Conservation (phyloP, 2,329 filamentous ascomycete species). For the Trichoderma endophyticum region DNA sequence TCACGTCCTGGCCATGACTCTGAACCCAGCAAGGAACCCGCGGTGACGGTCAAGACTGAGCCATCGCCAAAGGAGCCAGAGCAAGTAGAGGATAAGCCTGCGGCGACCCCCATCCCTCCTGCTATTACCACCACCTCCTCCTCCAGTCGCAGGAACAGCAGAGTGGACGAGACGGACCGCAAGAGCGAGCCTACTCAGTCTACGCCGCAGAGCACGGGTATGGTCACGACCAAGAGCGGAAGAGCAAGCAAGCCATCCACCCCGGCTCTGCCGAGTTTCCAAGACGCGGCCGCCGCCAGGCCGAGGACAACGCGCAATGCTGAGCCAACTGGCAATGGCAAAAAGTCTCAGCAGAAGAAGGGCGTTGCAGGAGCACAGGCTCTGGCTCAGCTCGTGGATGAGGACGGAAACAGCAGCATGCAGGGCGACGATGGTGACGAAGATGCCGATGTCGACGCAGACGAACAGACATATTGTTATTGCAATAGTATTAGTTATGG, state of each 20-base stretch:
- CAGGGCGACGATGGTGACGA: slow-evolving; percentile 37
- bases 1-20: slow-evolving; percentile 39
- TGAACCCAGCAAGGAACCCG: slow-evolving; percentile 51
- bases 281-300: slow-evolving; percentile 49
- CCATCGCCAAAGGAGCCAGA: slow-evolving; percentile 29
- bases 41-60: slow-evolving; percentile 33
- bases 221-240: slow-evolving; percentile 62
- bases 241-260: slow-evolving; percentile 66
- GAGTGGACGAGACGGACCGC: slow-evolving; percentile 35
- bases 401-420: slow-evolving; percentile 43
- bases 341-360: slow-evolving; percentile 61
- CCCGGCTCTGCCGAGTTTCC: slow-evolving; percentile 55
- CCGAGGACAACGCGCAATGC: slow-evolving; percentile 52
- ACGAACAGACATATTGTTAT: slow-evolving; percentile 75
- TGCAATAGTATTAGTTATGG: slow-evolving; percentile 78
- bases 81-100: slow-evolving; percentile 27
- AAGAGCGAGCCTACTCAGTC: slow-evolving; percentile 47
- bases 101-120: slow-evolving; percentile 21
- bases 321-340: slow-evolving; percentile 37
- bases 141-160: slow-evolving; percentile 42
- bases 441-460: slow-evolving; percentile 61
- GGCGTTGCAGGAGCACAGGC: slow-evolving; percentile 40
- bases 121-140: slow-evolving; percentile 29
- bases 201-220: slow-evolving; percentile 37
- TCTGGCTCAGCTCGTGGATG: slow-evolving; percentile 37